Evolutionary conservation across 1,139 yeast genomes (phyloP), one percentile per base, ranked within the genome.

Genomic region (Suhomyces taliae): DNA sequence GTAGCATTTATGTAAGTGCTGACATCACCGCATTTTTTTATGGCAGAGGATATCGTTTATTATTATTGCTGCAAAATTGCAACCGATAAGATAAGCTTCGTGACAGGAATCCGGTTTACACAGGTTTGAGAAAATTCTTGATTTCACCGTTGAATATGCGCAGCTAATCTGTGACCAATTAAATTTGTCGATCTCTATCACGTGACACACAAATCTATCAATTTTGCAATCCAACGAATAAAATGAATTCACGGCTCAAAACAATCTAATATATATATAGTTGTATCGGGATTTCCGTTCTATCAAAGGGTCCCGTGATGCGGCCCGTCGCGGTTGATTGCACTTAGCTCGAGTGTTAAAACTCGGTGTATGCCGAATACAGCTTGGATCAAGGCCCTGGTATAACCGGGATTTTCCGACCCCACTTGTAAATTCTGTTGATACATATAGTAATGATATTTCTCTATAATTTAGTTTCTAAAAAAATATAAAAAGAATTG

Each of bases 251-350:
- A 10, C n/a, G 36, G 40, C 40, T 38, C 40, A 26, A 27, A 38
- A 29, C 40, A 38, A 38, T 29, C 40, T 38, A 38, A 38, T 38
- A 36, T 36, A 9, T 19, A 19, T 29, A 29, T 29, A 9, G 24
- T 19, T 19, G 5, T 9, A 11, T 9, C 32, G 32, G 32, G 32
- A 29, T 29, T 29, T 29, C 32, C 32, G 32, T 11, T 29, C 32
- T 7, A 19, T 29, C 32, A 9, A 29, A 29, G 11, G 37, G 40
- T 46, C 46, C 35, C 48, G 45, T 47, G 48, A 40, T 34, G 39
- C 49, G 51, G 51, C 43, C 49, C 53, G 51, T 45, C 51, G 51
- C 51, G 36, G 47, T 43, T 27, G 27, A 36, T 31, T 49, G 49
- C 49, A 34, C 45, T 47, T 53, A 29, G 32, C 41, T 34, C 37